Conservation (phyloP, 2,329 filamentous ascomycete genomes). For the Seiridium cupressi region DNA sequence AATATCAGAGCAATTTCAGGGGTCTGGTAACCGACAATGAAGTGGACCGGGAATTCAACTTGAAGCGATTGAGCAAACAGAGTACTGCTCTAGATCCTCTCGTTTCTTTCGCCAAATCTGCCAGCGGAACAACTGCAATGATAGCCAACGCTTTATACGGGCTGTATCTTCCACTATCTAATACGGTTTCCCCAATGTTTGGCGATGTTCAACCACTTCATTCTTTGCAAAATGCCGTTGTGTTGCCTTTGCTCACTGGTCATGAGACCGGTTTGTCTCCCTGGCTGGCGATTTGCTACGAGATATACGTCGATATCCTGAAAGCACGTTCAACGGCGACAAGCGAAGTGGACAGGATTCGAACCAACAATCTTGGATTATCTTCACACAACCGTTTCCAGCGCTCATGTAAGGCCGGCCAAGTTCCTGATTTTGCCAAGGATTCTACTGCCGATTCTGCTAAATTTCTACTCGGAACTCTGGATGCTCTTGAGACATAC, state of each 20-base stretch:
- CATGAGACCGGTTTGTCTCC: slow-evolving; percentile 31
- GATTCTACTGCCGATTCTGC: slow-evolving; percentile 58
- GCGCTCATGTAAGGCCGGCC: slow-evolving; percentile 53
- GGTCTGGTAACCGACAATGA: background rate
- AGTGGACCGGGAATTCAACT: background rate
- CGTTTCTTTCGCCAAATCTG: slow-evolving; percentile 18
- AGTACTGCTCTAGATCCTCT: slow-evolving; percentile 11
- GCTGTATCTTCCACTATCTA: slow-evolving; percentile 32
- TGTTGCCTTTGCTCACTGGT: slow-evolving; percentile 44
- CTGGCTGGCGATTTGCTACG: slow-evolving; percentile 54
- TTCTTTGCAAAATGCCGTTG: slow-evolving; percentile 55
- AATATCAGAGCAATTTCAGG: slow-evolving; percentile 17
- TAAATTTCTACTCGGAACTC: slow-evolving; percentile 45
- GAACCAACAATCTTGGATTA: slow-evolving; percentile 32
- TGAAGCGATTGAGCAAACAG: background rate
- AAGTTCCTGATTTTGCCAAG: slow-evolving; percentile 55
- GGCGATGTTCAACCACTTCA: slow-evolving; percentile 53
- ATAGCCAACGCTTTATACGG: slow-evolving; percentile 32
- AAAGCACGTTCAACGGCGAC: slow-evolving; percentile 37
- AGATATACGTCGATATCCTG: slow-evolving; percentile 45
- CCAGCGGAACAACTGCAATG: slow-evolving; percentile 27
- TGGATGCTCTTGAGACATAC: slow-evolving; percentile 42
- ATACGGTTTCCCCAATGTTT: slow-evolving; percentile 24
- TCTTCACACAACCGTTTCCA: slow-evolving; percentile 56
- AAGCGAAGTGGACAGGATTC: background rate